Evolutionary conservation across 2,329 filamentous ascomycete genomes (phyloP), one percentile per base, ranked within the genome.

Genomic region (Scleromitrula shiraiana): DNA sequence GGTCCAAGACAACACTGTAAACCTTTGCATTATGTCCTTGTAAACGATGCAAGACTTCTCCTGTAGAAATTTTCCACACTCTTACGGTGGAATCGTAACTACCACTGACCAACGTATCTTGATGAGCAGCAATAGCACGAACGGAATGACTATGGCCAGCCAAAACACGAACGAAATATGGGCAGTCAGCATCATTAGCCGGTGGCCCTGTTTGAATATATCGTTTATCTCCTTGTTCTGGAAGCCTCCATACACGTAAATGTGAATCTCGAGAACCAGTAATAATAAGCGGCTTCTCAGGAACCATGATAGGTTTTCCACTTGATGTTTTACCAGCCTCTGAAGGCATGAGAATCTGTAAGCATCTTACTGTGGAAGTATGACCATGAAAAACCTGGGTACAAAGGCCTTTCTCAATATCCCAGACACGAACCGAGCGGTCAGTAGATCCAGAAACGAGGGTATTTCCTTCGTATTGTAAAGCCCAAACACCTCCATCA

Each of bases 381-480:
- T 98, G 93, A 0, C 93, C 94, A 62, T 96, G 90, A 64, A 98
- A 98, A 0, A 95, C 84, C 64, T 98, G 93, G 9, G 90, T 91
- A 66, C 91, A 96, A 38, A 86, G 78, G 0, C 90, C 93, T 59
- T 85, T 85, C 62, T 95, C 88, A 54, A 98, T 96, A 64, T 98
- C 91, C 93, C 93, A 98, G 0, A 98, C 91, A n/a, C 93, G 82
- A n/a, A 98, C 93, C 9, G 93, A 95, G 39, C 93, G 78, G 67
- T 98, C 93, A 0, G 93, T 98, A 6, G 90, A 96, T 2, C 93
- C 93, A 14, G 93, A 98, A 2, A 98, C 93, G 17, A 98, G 71
- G 14, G 87, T 88, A 63, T 97, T 96, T 42, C 90, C 91, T 63
- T 96, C 84, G 63, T 97, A 98, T 65, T 97, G 90, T 45, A 98